A percentile compares a stretch with the other conserved stretches of the same genome.
These are phyloP conservation scores for Microascus cirrosus DNA, from an alignment of 2,329 filamentous ascomycete species.

Conservation along the genomic window DNA sequence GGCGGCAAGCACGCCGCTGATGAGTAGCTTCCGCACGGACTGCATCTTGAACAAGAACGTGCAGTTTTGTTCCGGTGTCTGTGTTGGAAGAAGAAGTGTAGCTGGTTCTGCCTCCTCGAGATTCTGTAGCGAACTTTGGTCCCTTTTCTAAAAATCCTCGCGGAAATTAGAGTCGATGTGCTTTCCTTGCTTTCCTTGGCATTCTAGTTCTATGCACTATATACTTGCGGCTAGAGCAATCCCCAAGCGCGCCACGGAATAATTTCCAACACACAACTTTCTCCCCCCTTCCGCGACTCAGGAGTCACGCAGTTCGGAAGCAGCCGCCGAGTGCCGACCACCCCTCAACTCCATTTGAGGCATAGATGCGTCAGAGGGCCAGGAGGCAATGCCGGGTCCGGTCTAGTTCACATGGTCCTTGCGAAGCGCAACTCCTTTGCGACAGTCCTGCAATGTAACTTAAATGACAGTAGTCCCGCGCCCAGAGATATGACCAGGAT, in stretches of 20 bases:
- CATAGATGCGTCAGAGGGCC: too few relatives aligned
- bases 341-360: too few relatives aligned
- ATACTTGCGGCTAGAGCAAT: neutral
- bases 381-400: too few relatives aligned
- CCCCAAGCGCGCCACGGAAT: neutral
- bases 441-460: too few relatives aligned
- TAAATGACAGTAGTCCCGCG: too few relatives aligned
- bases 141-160: neutral
- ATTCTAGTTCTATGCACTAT: neutral
- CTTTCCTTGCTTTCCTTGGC: neutral
- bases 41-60: neutral
- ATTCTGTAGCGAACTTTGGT: neutral
- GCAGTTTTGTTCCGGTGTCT: neutral
- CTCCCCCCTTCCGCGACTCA: too few relatives aligned
- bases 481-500: too few relatives aligned
- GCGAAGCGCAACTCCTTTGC: too few relatives aligned
- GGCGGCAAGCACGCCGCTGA: slow-evolving; percentile 11
- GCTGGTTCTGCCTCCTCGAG: neutral
- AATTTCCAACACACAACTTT: neutral
- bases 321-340: too few relatives aligned
- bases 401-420: too few relatives aligned
- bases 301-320: too few relatives aligned
- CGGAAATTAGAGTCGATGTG: too few relatives aligned
- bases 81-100: neutral
- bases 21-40: neutral